Conservation (phyloP, 2,329 filamentous ascomycete species). For the Xylaria sp. region DNA sequence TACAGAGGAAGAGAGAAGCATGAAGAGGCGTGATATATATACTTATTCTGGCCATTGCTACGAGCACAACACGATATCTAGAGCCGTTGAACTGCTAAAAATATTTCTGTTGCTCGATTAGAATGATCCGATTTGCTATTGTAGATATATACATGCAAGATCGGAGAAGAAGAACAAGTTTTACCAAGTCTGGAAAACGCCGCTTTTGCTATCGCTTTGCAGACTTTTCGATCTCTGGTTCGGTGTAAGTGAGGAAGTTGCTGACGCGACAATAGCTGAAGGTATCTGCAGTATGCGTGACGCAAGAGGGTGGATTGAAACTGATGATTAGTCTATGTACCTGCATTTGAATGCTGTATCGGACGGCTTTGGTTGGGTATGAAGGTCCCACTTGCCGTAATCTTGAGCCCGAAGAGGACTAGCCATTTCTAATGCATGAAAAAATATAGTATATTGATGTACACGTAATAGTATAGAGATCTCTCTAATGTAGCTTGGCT, state of each 20-base stretch:
- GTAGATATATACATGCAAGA: neutral
- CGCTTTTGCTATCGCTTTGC: neutral
- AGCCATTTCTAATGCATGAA: slow-evolving; percentile 31
- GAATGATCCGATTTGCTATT: slow-evolving; percentile 1
- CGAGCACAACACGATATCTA: neutral
- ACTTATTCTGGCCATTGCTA: neutral
- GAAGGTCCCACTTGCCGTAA: slow-evolving; percentile 21
- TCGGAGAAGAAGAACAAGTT: neutral
- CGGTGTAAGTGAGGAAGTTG: slow-evolving; percentile 24
- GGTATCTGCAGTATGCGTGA: slow-evolving; percentile 11
- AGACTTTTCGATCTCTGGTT: slow-evolving; percentile 4
- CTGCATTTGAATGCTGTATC: slow-evolving; percentile 32
- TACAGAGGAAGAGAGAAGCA: neutral
- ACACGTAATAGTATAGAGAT: slow-evolving; percentile 1
- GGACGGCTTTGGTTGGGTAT: slow-evolving; percentile 21
- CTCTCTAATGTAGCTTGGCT: neutral
- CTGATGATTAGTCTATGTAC: slow-evolving; percentile 26
- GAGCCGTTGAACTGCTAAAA: slow-evolving; percentile 4
- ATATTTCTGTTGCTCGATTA: slow-evolving; percentile 7
- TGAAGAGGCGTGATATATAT: neutral
- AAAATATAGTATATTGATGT: slow-evolving; percentile 28
- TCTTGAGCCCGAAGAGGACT: slow-evolving; percentile 21
- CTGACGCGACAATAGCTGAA: slow-evolving; percentile 17
- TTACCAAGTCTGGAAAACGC: neutral
- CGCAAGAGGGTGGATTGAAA: slow-evolving; percentile 20